Conservation (phyloP, 202 grass and related monocot genomes). For the Elaeis oleifera region DNA sequence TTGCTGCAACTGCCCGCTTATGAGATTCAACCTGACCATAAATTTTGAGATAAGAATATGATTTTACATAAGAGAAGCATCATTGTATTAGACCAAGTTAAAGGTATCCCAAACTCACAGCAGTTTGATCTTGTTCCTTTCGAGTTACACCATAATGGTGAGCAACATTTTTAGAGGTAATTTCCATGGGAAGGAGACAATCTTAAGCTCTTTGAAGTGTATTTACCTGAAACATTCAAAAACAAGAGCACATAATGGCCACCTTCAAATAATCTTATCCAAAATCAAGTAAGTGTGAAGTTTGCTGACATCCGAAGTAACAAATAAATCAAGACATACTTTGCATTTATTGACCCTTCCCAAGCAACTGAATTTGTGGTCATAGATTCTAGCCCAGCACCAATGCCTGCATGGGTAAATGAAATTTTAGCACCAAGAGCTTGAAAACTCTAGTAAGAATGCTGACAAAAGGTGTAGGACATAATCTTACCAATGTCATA, state of each 20-base stretch:
- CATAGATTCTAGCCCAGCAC: slow-evolving; percentile 92
- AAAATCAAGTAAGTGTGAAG: background rate
- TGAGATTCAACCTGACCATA: slow-evolving; percentile 70
- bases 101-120: slow-evolving; percentile 51
- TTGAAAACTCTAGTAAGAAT: no score
- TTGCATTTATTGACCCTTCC: slow-evolving; percentile 89
- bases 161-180: slow-evolving; percentile 98
- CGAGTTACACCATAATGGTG: slow-evolving; percentile 65
- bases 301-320: background rate
- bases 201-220: slow-evolving; percentile 74
- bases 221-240: slow-evolving; percentile 40
- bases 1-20: slow-evolving; percentile 71
- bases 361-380: slow-evolving; percentile 45
- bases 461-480: background rate
- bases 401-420: slow-evolving; percentile 51
- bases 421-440: no score
- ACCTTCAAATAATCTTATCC: no score
- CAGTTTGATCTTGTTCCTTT: slow-evolving; percentile 83
- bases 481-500: slow-evolving; percentile 70
- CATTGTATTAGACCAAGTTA: slow-evolving; percentile 1
- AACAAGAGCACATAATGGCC: background rate
- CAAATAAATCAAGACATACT: slow-evolving; percentile 20
- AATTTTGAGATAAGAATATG: background rate
- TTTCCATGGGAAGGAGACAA: slow-evolving; percentile 94
- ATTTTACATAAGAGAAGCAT: background rate